Evolutionary conservation across 306 rosid species (phyloP), one percentile per base, ranked within the genome.

Genomic region (Senna tora): DNA sequence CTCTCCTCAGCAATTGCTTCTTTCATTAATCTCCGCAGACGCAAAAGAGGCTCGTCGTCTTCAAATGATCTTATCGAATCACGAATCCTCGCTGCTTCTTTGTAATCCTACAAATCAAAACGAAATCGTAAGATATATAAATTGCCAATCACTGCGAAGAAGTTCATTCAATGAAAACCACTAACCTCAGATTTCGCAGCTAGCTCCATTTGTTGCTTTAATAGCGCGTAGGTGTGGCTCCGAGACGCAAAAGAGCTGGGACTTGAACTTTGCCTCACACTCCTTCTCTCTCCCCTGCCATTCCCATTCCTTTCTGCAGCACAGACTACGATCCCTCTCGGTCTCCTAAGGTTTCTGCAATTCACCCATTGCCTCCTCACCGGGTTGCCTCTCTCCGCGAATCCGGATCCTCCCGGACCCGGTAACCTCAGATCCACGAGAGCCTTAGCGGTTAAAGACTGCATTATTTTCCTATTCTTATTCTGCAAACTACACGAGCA

Each of bases 41-140:
- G 89, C 82, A 94, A 81, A 65, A 88, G 83, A 71, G 99, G 97
- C 72, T 91, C 97, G 55, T 88, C 96, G 3, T 89, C 90, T 78
- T 94, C 99, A 16, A 94, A 89, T 49, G 79, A 56, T 81, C 73
- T 94, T 25, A 94, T 72, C 38, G 93, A 89, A 62, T 91, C 99
- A 13, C 99, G 87, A 49, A 94, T 85, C 79, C 97, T 91, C 45
- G 97, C 96, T 4, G 99, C 99, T 79, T 94, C 97, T 75, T 91
- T 87, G 58, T 94, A 94, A 73, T 94, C 97, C 99, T 88, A 67
- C 21, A 69, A 61, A 13, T 22, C 47, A 36, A 21, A 36, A 38
- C 5, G 47, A 38, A 61, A 16, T 59, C 16, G 19, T 17, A 59
- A 10, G 5, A 6, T 32, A n/a, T 8, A 59, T 4, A 4, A 6